Conservation (phyloP, 2,329 filamentous ascomycete species). For the Rhinocladiella similis region DNA sequence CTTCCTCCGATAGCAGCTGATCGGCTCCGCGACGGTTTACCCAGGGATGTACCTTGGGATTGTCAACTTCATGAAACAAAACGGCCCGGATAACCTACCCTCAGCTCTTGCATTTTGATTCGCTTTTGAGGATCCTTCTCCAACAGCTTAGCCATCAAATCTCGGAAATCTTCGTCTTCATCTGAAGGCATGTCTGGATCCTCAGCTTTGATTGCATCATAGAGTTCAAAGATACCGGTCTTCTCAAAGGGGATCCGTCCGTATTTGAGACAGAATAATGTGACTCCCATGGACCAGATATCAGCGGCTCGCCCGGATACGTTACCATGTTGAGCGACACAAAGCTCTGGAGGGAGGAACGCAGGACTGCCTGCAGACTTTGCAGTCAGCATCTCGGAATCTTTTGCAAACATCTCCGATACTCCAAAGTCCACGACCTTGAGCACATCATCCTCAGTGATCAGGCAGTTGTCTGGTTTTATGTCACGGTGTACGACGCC, state of each 20-base stretch:
- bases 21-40: conserved; percentile 80
- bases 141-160: conserved; percentile 72
- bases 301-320: conserved; percentile 88
- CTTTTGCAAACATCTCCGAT: conserved; percentile 95
- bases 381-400: conserved; percentile 80
- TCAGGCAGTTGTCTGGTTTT: conserved; percentile 92
- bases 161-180: conserved; percentile 67
- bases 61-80: conserved; percentile 13
- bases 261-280: conserved; percentile 88
- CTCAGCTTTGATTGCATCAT: conserved; percentile 80
- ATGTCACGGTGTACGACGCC: conserved; percentile 95
- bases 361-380: conserved; percentile 95
- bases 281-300: conserved; percentile 98
- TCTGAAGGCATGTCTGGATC: conserved; percentile 62
- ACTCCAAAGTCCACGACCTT: conserved; percentile 99
- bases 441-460: conserved; percentile 88
- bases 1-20: conserved; percentile 73
- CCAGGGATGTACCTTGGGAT: conserved; percentile 79
- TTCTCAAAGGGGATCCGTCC: conserved; percentile 85
- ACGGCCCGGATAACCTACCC: conserved; percentile 59
- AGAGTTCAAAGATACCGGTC: conserved; percentile 77
- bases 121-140: conserved; percentile 83
- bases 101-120: conserved; percentile 77
- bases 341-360: conserved; percentile 91
- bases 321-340: conserved; percentile 79